Conservation (phyloP, 192 early-diverging fungal species). For the Allomyces macrogynus region DNA sequence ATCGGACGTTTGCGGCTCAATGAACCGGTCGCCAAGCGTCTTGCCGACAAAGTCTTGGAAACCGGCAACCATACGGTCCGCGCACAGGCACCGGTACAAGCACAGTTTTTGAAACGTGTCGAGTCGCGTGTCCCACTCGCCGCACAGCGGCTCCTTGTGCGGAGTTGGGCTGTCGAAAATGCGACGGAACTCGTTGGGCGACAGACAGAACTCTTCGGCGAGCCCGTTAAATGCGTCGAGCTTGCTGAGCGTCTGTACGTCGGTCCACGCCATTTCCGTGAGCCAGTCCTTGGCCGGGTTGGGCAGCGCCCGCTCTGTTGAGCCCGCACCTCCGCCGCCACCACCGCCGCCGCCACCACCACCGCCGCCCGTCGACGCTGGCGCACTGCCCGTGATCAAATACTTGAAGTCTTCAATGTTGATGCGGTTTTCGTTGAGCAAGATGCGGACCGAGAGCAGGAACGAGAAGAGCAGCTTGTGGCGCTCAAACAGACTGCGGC, state of each 20-base stretch:
- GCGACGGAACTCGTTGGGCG: conserved; percentile 6
- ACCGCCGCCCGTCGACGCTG: neutral
- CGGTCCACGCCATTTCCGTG: conserved; percentile 12
- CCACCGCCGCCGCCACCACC: conserved; percentile 12
- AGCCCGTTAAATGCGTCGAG: conserved; percentile 2
- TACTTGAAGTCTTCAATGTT: conserved; percentile 26
- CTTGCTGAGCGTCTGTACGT: conserved; percentile 4
- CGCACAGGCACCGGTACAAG: conserved; percentile 36
- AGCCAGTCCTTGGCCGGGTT: conserved; percentile 11
- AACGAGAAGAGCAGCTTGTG: conserved; percentile 74
- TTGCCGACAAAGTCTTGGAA: conserved; percentile 47
- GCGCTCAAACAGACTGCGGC: conserved; percentile 66
- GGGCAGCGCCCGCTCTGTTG: conserved; percentile 15
- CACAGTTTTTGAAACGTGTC: conserved; percentile 7
- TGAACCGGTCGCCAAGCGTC: conserved; percentile 51
- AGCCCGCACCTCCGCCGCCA: conserved; percentile 15
- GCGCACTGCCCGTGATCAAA: conserved; percentile 13
- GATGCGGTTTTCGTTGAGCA: neutral
- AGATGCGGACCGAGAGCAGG: conserved; percentile 53
- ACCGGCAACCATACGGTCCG: conserved; percentile 70
- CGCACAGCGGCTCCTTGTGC: conserved; percentile 7
- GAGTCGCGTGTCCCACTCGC: conserved; percentile 3
- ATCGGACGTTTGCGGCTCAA: neutral
- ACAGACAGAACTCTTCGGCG: conserved; percentile 8
- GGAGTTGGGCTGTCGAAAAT: conserved; percentile 13